phyloP scores from a whole-genome alignment of 2,329 filamentous ascomycete species.

The Tolypocladium inflatum region DNA sequence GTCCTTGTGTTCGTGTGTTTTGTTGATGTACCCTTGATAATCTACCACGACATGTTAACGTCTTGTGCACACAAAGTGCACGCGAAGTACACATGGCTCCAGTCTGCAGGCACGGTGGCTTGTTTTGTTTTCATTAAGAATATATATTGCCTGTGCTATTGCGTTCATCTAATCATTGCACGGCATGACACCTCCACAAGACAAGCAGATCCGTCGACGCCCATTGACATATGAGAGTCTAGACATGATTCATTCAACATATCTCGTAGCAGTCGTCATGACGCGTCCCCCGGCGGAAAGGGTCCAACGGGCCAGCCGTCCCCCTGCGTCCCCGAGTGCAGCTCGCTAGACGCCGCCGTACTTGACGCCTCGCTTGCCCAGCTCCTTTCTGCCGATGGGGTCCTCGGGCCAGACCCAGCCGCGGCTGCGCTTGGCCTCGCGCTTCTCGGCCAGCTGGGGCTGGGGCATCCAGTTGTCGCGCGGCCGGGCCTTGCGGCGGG shows the following conservation, averaged over 20 bases:
- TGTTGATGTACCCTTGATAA: not conserved
- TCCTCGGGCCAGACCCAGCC: conserved; percentile 74
- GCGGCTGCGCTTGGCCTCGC: conserved; percentile 61
- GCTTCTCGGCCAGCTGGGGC: conserved; percentile 65
- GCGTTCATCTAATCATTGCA: not conserved
- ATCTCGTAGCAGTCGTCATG: not conserved
- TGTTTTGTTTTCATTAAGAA: not conserved
- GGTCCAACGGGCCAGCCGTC: not conserved
- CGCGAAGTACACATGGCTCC: no score
- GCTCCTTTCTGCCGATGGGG: conserved; percentile 60
- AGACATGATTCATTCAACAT: not conserved
- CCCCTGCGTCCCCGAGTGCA: not conserved
- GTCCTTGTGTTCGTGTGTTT: not conserved
- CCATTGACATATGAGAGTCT: not conserved
- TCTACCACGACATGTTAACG: not conserved
- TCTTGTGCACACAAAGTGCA: not conserved
- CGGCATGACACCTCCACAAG: not conserved
- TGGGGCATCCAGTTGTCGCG: conserved; percentile 68
- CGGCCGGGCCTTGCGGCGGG: conserved; percentile 58
- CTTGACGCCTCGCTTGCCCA: conserved; percentile 54
- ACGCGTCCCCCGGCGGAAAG: not conserved
- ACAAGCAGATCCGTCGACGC: not conserved
- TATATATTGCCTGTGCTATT: not conserved
- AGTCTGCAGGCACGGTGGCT: not conserved
- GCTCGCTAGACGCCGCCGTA: conserved; percentile 30